Base-by-base conservation (phyloP, 2,329 filamentous ascomycete genomes). In the Alternaria ethzedia region DNA sequence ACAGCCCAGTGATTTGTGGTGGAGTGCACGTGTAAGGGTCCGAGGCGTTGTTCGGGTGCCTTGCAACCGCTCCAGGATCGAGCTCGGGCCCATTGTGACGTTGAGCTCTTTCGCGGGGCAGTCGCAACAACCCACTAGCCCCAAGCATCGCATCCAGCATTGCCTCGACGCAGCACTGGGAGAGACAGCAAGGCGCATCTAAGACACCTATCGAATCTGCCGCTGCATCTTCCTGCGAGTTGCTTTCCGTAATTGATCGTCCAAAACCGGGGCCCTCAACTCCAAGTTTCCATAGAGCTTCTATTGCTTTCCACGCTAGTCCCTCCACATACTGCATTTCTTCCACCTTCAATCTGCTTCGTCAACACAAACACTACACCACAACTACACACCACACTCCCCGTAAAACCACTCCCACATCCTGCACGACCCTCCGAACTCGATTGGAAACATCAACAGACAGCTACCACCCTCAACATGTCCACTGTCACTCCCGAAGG, bases 231-330 rank as follows among this genome's bases (percentile, higher is more conserved):
- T 43, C 60, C 59, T 59, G 36, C 23, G 13, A 52, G 44, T 56
- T 59, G 25, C 26, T 59, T 54, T 58, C 43, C 58, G 61, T 54
- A 65, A 60, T 61, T 26, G 66, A 68, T 69, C 65, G 46, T 26
- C 61, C 65, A 63, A 67, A 63, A 66, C 54, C 32, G 68, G 66
- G 67, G 59, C 63, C 64, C 64, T 70, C 70, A 64, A 69, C 66
- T 65, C 71, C 57, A 62, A 65, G 68, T 64, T 78, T 77, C 76
- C 66, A 72, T 56, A 69, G 66, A 70, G 74, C 71, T 79, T 79
- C 78, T 73, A 80, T 79, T 77, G 61, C 73, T 72, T 80, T 80
- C 78, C 72, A 72, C 75, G 76, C 76, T 79, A 79, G 75, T 75
- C 72, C 66, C 68, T 75, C 73, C 69, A 68, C 72, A 72, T 63